These are phyloP conservation scores for Lithocarpus polystachyus DNA, from an alignment of 306 rosid species.

Conservation along the genomic window DNA sequence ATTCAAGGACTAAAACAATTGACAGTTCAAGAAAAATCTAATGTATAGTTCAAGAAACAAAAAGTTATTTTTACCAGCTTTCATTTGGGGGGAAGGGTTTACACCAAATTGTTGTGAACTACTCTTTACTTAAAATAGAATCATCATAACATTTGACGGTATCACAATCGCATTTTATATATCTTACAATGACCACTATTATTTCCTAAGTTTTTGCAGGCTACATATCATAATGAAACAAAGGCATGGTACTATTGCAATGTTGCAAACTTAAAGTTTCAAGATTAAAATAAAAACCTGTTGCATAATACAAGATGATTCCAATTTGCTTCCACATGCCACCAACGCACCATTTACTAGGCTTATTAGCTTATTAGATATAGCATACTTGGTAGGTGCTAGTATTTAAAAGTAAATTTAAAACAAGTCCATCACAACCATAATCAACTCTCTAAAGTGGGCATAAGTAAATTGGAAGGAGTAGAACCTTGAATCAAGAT, in stretches of 20 bases:
- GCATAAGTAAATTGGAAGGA: slow-evolving; percentile 8
- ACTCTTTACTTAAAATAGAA: too few species aligned
- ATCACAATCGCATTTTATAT: too few species aligned
- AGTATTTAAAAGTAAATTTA: background rate
- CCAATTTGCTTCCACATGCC: background rate
- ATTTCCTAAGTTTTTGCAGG: background rate
- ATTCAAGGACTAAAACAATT: too few species aligned
- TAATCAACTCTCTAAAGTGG: background rate
- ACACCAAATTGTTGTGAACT: too few species aligned
- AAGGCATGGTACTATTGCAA: background rate
- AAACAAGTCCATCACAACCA: background rate
- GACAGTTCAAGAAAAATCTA: too few species aligned
- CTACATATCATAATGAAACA: background rate
- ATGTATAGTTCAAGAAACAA: too few species aligned
- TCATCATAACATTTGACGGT: too few species aligned
- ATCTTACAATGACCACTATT: background rate
- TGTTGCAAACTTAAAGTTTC: background rate
- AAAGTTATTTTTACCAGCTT: too few species aligned
- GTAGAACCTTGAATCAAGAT: slow-evolving; percentile 72
- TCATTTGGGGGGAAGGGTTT: too few species aligned
- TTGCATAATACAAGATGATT: background rate
- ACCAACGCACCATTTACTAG: background rate
- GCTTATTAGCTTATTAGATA: background rate
- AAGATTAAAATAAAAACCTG: background rate
- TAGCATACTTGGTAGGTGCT: background rate